Evolutionary conservation across 1,284 basidiomycete species (phyloP).

Genomic region (Heterobasidion annosum): DNA sequence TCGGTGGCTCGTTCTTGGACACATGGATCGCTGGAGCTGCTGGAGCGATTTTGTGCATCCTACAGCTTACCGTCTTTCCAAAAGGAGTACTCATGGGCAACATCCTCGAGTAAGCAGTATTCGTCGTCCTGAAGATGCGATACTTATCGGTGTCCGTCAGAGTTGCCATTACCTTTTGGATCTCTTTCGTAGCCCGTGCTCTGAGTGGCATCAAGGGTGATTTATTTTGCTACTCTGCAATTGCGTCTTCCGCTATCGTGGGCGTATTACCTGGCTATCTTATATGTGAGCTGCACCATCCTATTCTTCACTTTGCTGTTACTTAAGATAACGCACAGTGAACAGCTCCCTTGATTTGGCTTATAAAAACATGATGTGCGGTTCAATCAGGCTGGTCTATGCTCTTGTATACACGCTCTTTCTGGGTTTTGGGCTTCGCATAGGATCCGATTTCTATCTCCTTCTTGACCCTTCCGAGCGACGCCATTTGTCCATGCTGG

Average conservation of each 20-base stretch:
- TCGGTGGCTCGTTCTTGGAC: slow-evolving; percentile 78
- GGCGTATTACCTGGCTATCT: slow-evolving; percentile 79
- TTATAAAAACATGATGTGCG: slow-evolving; percentile 82
- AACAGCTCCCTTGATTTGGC: slow-evolving; percentile 82
- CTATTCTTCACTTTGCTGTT: slow-evolving; percentile 2
- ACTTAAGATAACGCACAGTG: slow-evolving; percentile 35
- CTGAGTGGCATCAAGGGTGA: slow-evolving; percentile 65
- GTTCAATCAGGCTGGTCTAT: slow-evolving; percentile 86
- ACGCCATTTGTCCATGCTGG: slow-evolving; percentile 39
- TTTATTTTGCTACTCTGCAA: slow-evolving; percentile 82
- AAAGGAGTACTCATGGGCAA: slow-evolving; percentile 77
- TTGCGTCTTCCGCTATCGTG: slow-evolving; percentile 77
- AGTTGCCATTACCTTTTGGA: slow-evolving; percentile 72
- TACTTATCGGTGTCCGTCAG: slow-evolving; percentile 25
- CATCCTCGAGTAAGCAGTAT: slow-evolving; percentile 69
- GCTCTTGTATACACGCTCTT: slow-evolving; percentile 85
- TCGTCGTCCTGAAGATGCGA: not conserved
- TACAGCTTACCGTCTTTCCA: slow-evolving; percentile 65
- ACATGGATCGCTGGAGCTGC: slow-evolving; percentile 69
- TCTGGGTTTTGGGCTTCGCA: slow-evolving; percentile 81
- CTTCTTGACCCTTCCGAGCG: slow-evolving; percentile 64
- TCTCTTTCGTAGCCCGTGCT: slow-evolving; percentile 74
- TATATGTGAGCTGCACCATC: slow-evolving; percentile 47
- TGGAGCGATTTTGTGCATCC: slow-evolving; percentile 53
- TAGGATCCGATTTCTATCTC: slow-evolving; percentile 81